Evolutionary conservation across 495 filamentous ascomycete species (phyloP).

Genomic region (Penicillium diatomitis): DNA sequence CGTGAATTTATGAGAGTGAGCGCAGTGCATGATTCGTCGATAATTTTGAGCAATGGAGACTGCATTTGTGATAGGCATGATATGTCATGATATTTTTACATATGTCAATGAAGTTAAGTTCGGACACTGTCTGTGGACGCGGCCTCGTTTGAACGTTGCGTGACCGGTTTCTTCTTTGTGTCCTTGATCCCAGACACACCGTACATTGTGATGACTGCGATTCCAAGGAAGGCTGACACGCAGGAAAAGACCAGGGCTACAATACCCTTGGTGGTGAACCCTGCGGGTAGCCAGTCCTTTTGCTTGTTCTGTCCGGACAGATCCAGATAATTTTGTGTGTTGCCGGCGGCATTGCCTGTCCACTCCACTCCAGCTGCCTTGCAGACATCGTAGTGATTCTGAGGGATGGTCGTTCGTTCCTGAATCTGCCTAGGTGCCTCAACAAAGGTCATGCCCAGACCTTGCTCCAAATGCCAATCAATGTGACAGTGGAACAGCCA

Average conservation of each 20-base stretch:
- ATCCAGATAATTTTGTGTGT: constrained; percentile 53
- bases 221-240: constrained; percentile 62
- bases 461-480: constrained; percentile 51
- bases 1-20: too few relatives aligned
- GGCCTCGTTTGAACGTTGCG: background rate
- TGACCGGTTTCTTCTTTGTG: constrained; percentile 3
- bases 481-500: constrained; percentile 58
- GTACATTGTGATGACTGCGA: constrained; percentile 61
- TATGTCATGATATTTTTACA: background rate
- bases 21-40: too few relatives aligned
- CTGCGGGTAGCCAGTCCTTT: constrained; percentile 50
- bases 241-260: constrained; percentile 66
- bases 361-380: constrained; percentile 30
- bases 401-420: constrained; percentile 48
- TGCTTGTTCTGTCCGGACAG: constrained; percentile 50
- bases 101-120: background rate
- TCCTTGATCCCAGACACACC: constrained; percentile 24
- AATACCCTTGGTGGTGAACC: constrained; percentile 64
- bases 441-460: constrained; percentile 33
- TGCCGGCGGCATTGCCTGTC: constrained; percentile 69
- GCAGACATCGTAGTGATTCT: constrained; percentile 56
- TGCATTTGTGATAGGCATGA: background rate
- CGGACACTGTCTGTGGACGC: background rate
- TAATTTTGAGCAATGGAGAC: background rate
- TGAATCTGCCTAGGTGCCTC: constrained; percentile 59